Conservation (phyloP, 345 rosid species). For the Linum lewisii region DNA sequence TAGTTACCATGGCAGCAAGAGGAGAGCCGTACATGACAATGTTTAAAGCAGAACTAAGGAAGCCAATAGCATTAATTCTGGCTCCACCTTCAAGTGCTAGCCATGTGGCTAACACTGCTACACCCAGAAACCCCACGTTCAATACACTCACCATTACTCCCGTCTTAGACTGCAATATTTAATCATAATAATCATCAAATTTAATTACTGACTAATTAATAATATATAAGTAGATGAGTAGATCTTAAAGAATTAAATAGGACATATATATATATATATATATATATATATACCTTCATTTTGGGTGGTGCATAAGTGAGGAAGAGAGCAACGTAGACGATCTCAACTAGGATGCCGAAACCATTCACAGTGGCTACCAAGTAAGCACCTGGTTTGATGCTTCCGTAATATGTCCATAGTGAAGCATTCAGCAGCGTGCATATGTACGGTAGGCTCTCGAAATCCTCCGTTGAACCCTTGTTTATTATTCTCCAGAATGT, state of each 20-base stretch:
- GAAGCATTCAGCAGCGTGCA: conserved; percentile 53
- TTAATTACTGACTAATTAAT: neutral
- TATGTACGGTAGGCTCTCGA: conserved; percentile 59
- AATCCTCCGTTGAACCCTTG: conserved; percentile 52
- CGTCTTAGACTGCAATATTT: conserved; percentile 33
- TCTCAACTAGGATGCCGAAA: conserved; percentile 56
- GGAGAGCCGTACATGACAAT: conserved; percentile 76
- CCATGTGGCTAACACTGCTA: conserved; percentile 36
- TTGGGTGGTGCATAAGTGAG: conserved; percentile 37
- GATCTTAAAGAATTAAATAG: too few relatives aligned
- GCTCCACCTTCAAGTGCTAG: conserved; percentile 37
- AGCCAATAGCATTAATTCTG: conserved; percentile 45
- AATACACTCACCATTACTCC: conserved; percentile 28
- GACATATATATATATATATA: neutral
- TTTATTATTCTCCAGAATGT: conserved; percentile 47
- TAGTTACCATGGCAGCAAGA: conserved; percentile 58
- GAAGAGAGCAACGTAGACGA: conserved; percentile 37
- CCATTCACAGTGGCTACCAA: conserved; percentile 68
- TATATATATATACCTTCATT: conserved; percentile 23
- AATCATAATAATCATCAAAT: neutral
- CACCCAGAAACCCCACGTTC: conserved; percentile 37
- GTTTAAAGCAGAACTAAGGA: conserved; percentile 51
- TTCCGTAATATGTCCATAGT: conserved; percentile 80
- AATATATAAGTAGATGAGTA: too few relatives aligned
- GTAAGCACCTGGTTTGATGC: conserved; percentile 51